Base-by-base conservation (phyloP, 805 yeast genomes). In the Metschnikowia rubicola region DNA sequence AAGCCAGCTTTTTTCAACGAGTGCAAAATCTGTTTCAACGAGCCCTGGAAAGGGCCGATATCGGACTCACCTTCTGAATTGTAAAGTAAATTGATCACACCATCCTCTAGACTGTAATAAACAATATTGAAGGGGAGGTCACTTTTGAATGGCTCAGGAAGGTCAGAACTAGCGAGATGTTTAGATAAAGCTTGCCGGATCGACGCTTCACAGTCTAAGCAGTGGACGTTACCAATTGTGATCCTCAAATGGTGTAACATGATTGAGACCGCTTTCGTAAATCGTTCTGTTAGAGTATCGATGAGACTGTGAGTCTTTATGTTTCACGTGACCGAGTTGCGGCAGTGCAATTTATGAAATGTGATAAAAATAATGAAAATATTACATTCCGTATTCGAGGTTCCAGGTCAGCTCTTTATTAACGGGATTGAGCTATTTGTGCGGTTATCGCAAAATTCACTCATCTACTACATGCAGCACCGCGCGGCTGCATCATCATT, bases 181-280 rank as follows among this genome's bases (percentile, higher is more conserved):
- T 57, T 46, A 4, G 62, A 39, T 11, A 78, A 47, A 1, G 63
- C 49, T 7, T 53, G 44, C 13, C 54, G 52, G 17, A 81, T 66
- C 10, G 71, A 60, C 3, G 52, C 52, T 49, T 73, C 77, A 56
- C 87, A 82, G 34, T 75, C 76, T 3, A 64, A 66, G 56, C 87
- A 82, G 57, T 81, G 86, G 34, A 81, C 68, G 51, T 83, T 81
- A 3, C 65, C 67, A 34, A 80, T 40, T 15, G 31, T 11, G 9
- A 49, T 42, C n/a, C 31, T 28, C 12, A 49, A 43, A 17, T 44
- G 45, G 32, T 42, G 42, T 33, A 48, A 35, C 41, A 39, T 29
- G 10, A 21, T 35, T 13, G 40, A 26, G 38, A 10, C 12, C 9
- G 12, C 11, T 10, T 35, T 17, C 13, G n/a, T 35, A 3, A 12